These are phyloP conservation scores for Exobasidium rhododendri DNA, from an alignment of 1,284 basidiomycete species.

Conservation along the genomic window DNA sequence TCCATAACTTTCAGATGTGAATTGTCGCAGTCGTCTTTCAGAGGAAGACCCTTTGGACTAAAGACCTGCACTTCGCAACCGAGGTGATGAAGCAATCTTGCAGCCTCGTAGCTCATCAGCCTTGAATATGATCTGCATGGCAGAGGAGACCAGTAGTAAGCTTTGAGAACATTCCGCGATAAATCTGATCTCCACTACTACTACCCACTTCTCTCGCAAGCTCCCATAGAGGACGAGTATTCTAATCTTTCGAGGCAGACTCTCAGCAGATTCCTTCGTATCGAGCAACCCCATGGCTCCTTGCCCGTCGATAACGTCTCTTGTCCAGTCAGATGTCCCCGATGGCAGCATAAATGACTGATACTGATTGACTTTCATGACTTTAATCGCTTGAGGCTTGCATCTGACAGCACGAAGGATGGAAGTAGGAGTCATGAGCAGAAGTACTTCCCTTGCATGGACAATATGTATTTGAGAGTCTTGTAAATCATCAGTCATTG, in stretches of 20 bases:
- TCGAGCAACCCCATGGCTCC: not conserved
- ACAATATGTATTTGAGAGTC: too few species aligned
- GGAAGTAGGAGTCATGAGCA: too few species aligned
- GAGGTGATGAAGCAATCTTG: constrained; percentile 49
- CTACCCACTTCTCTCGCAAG: constrained; percentile 1
- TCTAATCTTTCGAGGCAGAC: not conserved
- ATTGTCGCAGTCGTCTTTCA: constrained; percentile 50
- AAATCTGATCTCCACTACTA: too few species aligned
- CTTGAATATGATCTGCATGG: constrained; percentile 54
- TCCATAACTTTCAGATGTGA: constrained; percentile 19
- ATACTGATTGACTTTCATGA: not conserved
- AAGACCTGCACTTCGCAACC: constrained; percentile 55
- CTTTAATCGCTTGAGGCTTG: too few species aligned
- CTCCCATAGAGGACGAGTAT: not conserved
- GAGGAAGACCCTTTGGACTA: constrained; percentile 51
- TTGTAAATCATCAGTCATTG: too few species aligned
- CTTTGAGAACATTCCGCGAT: too few species aligned
- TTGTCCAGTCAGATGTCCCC: not conserved
- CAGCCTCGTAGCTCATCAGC: constrained; percentile 54
- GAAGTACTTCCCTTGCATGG: too few species aligned
- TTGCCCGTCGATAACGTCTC: not conserved
- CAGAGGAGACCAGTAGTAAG: too few species aligned
- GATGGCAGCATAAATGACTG: not conserved
- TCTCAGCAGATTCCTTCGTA: not conserved
- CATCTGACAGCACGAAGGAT: too few species aligned